Base-by-base conservation (phyloP, 108 stramenopile genomes). In the Pseudonitzschia multiseries region DNA sequence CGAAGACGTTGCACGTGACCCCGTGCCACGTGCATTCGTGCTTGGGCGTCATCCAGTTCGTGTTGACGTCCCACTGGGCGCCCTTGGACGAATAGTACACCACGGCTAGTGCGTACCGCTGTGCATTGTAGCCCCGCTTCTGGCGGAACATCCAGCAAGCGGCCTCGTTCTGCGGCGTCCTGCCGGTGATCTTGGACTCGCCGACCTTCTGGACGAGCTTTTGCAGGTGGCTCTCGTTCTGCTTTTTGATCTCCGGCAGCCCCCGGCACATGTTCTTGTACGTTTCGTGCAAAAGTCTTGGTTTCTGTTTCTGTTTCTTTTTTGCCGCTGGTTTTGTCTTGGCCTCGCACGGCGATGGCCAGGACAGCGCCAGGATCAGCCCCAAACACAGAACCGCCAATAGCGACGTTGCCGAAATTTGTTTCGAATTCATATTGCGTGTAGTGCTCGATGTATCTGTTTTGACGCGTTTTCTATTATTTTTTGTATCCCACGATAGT, bases 1-100 rank as follows among this genome's bases (percentile, higher is more conserved):
- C 27, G 29, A 76, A 64, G 8, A 27, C 21, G 69, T 73, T 77
- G 63, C 87, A 88, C 27, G 70, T 59, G 29, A 88, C 81, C 40
- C 87, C 87, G 54, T 85, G 83, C 87, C 87, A 88, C 1, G 71
- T 56, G 57, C 84, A 87, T 57, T 84, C 86, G 51, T 71, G 64
- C 44, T 82, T 82, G 17, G 63, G 54, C 13, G 76, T 76, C 76
- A 84, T 77, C 86, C 86, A 87, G 57, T 83, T 57, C 8, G 70
- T 76, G 46, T 76, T 74, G 21, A 60, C 57, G 33, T 81, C 78
- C 81, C 79, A 84, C 33, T 76, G 70, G 51, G 63, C 43, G 8
- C 84, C 82, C 53, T 85, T 76, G 21, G 87, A 81, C 14, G 79
- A 74, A 43, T 65, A 83, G 60, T 82, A 85, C 27, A 83, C 57